Conservation (phyloP, 148 eudicot genomes). For the Nepenthes mirabilis region DNA sequence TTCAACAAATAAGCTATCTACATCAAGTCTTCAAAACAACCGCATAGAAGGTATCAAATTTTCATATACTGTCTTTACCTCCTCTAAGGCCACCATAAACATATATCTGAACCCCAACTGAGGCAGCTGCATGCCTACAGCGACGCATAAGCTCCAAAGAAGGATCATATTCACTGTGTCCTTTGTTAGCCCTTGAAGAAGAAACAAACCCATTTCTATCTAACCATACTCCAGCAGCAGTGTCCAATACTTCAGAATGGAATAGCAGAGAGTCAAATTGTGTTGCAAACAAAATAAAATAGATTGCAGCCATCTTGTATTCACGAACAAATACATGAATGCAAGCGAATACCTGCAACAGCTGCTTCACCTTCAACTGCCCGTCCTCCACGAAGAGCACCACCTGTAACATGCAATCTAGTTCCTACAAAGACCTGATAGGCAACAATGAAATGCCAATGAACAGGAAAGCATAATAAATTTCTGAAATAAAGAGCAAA, state of each 20-base stretch:
- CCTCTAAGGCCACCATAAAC: constrained; percentile 89
- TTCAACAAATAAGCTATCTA: too few species aligned
- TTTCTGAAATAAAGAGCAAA: neutral
- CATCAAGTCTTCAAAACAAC: neutral
- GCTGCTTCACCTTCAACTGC: constrained; percentile 83
- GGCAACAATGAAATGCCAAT: constrained; percentile 13
- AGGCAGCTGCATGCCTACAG: constrained; percentile 94
- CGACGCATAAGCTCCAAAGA: constrained; percentile 83
- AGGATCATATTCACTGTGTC: constrained; percentile 46
- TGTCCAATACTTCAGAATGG: constrained; percentile 67
- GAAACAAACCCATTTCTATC: constrained; percentile 89
- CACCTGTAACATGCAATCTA: constrained; percentile 97
- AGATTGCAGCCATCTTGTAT: neutral
- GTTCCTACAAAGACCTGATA: constrained; percentile 91
- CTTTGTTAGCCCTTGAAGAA: constrained; percentile 57
- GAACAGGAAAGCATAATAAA: neutral
- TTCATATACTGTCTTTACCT: constrained; percentile 34
- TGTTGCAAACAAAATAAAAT: neutral
- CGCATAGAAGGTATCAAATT: neutral
- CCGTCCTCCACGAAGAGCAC: constrained; percentile 89
- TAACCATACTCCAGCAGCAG: constrained; percentile 98
- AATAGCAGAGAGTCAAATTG: neutral
- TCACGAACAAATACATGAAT: constrained; percentile 1
- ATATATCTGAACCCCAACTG: constrained; percentile 64
- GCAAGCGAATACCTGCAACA: constrained; percentile 47